Base-by-base conservation (phyloP, 2,329 filamentous ascomycete genomes). In the Thelonectria olida region DNA sequence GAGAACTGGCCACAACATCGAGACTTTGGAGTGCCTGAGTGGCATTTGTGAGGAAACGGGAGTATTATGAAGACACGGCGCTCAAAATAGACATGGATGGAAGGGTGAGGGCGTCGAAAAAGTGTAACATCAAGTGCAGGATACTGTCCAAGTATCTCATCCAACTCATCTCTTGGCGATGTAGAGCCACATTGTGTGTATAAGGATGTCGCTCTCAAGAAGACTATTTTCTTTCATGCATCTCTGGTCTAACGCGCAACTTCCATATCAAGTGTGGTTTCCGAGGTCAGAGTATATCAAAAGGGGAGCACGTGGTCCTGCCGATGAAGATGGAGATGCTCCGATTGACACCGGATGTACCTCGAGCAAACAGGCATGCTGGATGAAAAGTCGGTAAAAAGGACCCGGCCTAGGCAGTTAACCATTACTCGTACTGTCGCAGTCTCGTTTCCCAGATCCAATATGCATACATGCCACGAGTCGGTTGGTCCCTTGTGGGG, bases 11-110 rank as follows among this genome's bases (percentile, higher is more conserved):
- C 79, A 4, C 72, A 76, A 60, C 72, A 75, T 47, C 72, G 78
- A 52, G 72, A 80, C 64, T 81, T 81, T 68, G 72, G 73, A 9
- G 74, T 80, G n/a, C 78, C 79, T 12, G 74, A 78, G 36, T 80
- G 79, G 79, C 75, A 78, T 56, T 58, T 81, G 56, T 80, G 68
- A 54, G 19, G 44, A 9, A 47, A 54, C 5, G 31, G 10, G 20
- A 39, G 15, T n/a, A n/a, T n/a, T n/a, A n/a, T n/a, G 51, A 50
- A 12, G 39, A 25, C 15, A 20, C 17, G 25, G 17, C 20, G 25
- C 19, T 27, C 20, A 19, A 19, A 51, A 44, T 31, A 54, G 19
- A 39, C 31, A 15, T 25, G n/a, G n/a, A 41, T 41, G 5, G 28
- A 52, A 34, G 15, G 25, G 23, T 34, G 44, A 49, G 28, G 17